Conservation (phyloP, 345 rosid species). For the Adansonia digitata region DNA sequence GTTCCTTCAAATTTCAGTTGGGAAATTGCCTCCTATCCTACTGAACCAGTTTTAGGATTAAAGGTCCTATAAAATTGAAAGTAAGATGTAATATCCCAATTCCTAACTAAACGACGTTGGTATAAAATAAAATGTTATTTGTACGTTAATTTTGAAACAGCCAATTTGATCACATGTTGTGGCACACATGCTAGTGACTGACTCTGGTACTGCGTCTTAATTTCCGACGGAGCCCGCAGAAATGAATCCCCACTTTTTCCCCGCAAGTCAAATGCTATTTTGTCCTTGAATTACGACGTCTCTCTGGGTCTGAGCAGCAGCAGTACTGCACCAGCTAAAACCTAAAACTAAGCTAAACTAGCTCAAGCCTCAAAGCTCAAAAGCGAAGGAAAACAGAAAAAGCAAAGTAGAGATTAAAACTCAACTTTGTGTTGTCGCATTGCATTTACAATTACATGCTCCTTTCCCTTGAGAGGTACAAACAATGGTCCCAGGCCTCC, state of each 20-base stretch:
- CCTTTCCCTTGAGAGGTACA: slow-evolving; percentile 15
- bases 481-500: slow-evolving; percentile 26
- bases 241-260: not conserved
- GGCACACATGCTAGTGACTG: too few species aligned
- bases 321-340: not conserved
- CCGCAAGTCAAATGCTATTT: slow-evolving; percentile 16
- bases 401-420: slow-evolving; percentile 18
- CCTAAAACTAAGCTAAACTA: too few species aligned
- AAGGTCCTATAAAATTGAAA: not conserved
- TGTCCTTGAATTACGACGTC: slow-evolving; percentile 11
- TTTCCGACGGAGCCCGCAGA: too few species aligned
- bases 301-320: slow-evolving; percentile 2
- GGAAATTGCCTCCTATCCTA: not conserved
- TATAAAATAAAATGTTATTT: too few species aligned
- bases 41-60: not conserved
- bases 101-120: not conserved
- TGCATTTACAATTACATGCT: slow-evolving; percentile 26
- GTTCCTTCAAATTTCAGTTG: not conserved
- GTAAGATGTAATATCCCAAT: not conserved
- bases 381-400: slow-evolving; percentile 22
- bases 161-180: too few species aligned
- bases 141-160: too few species aligned
- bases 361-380: slow-evolving; percentile 11
- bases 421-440: slow-evolving; percentile 29
- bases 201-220: too few species aligned